Evolutionary conservation across 192 early-diverging fungal genomes (phyloP).

Genomic region (Lunasporangiospora selenospora): DNA sequence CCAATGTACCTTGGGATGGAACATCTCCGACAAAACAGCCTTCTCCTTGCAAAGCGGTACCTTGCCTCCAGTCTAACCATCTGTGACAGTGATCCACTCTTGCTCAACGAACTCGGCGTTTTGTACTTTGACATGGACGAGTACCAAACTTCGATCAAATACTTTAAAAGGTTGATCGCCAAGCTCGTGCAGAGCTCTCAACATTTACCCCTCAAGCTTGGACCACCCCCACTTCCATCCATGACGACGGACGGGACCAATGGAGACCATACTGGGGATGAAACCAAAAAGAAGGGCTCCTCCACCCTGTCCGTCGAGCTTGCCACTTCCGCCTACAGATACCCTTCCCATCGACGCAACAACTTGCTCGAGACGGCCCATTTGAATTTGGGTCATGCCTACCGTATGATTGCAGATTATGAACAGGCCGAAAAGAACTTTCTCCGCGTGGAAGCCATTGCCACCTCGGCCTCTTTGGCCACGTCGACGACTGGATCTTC

Average conservation of each 20-base stretch:
- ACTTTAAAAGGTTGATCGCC: constrained; percentile 59
- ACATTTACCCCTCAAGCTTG: too few species aligned
- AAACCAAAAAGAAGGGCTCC: too few species aligned
- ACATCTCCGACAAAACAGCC: constrained; percentile 65
- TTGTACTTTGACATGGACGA: constrained; percentile 56
- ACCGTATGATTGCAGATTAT: constrained; percentile 61
- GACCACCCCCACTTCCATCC: too few species aligned
- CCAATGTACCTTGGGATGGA: constrained; percentile 82
- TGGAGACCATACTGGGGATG: too few species aligned
- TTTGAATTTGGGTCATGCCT: constrained; percentile 69
- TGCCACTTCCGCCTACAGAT: too few species aligned
- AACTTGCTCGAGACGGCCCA: constrained; percentile 58
- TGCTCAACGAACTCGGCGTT: constrained; percentile 78
- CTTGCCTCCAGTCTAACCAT: constrained; percentile 55
- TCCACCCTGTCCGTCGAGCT: too few species aligned
- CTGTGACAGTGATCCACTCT: constrained; percentile 67
- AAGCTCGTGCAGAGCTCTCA: too few species aligned
- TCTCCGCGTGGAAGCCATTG: constrained; percentile 16
- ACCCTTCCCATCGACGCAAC: too few species aligned
- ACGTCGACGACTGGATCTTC: background rate
- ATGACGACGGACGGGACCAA: too few species aligned
- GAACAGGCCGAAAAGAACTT: constrained; percentile 36
- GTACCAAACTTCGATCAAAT: constrained; percentile 58
- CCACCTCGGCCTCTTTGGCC: background rate
- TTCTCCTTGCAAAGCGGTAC: constrained; percentile 66